Evolutionary conservation across 179 eudicot species (phyloP).

Genomic region (Silene coronaria): DNA sequence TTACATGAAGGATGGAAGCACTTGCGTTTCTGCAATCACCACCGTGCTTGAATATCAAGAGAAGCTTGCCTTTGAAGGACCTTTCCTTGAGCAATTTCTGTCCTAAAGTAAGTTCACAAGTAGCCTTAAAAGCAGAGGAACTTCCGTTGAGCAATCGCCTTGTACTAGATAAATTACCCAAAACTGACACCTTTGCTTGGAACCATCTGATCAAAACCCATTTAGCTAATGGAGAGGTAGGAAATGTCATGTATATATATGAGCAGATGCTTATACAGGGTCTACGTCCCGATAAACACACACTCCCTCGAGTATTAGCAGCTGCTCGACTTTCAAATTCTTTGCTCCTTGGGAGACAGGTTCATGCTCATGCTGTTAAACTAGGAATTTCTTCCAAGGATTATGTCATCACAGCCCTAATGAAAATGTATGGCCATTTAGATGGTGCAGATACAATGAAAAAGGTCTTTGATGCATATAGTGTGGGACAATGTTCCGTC

Average conservation of each 20-base stretch:
- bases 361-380: conserved; percentile 60
- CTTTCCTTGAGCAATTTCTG: conserved; percentile 9
- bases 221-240: conserved; percentile 31
- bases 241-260: conserved; percentile 36
- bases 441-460: conserved; percentile 40
- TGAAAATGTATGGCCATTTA: conserved; percentile 56
- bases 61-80: conserved; percentile 10
- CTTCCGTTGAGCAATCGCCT: conserved; percentile 27
- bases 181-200: conserved; percentile 49
- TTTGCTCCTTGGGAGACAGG: conserved; percentile 47
- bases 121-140: conserved; percentile 23
- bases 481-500: conserved; percentile 26
- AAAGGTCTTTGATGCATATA: conserved; percentile 38
- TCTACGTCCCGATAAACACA: conserved; percentile 58
- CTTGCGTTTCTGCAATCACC: conserved; percentile 23
- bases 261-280: conserved; percentile 51
- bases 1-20: conserved; percentile 26
- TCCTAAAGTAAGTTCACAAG: conserved; percentile 11
- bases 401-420: conserved; percentile 50
- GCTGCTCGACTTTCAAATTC: conserved; percentile 40
- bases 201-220: conserved; percentile 49
- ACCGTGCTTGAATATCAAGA: conserved; percentile 12
- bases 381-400: conserved; percentile 37
- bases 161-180: conserved; percentile 48
- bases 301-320: conserved; percentile 54